Evolutionary conservation across 768 basidiomycete species (phyloP).

Genomic region (Lactarius psammicola): DNA sequence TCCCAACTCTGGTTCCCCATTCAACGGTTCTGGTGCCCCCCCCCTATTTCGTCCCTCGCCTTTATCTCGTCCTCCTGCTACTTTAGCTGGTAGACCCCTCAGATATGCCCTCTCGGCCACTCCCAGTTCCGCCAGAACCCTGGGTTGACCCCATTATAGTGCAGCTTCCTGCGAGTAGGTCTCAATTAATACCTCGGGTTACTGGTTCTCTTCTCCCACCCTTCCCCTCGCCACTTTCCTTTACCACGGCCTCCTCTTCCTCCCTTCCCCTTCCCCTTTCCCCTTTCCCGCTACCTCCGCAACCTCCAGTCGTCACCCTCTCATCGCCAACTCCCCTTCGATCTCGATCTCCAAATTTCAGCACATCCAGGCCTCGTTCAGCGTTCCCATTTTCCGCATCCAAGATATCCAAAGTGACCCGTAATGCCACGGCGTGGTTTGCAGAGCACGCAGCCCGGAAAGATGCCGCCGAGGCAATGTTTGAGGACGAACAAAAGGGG

Average conservation of each 20-base stretch:
- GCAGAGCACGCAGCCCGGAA: neutral
- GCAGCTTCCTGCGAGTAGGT: neutral
- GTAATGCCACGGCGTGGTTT: neutral
- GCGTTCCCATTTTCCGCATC: neutral
- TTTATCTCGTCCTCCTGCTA: neutral
- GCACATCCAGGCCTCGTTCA: conserved; percentile 1
- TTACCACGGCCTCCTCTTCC: neutral
- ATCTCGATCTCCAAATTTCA: neutral
- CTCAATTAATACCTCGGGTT: neutral
- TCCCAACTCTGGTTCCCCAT: neutral
- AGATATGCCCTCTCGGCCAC: neutral
- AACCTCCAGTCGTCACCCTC: neutral
- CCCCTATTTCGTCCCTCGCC: neutral
- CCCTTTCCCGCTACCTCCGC: neutral
- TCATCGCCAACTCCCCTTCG: neutral
- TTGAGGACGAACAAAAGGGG: neutral
- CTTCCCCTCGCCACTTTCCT: neutral
- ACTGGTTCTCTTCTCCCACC: neutral
- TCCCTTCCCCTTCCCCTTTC: neutral
- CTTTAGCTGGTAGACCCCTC: neutral
- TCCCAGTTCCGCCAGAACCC: neutral
- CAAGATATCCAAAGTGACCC: neutral
- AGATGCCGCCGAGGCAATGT: neutral
- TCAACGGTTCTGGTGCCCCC: neutral
- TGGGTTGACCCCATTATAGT: neutral